Conservation (phyloP, 2,329 filamentous ascomycete species). For the Incumbomyces delicatus region DNA sequence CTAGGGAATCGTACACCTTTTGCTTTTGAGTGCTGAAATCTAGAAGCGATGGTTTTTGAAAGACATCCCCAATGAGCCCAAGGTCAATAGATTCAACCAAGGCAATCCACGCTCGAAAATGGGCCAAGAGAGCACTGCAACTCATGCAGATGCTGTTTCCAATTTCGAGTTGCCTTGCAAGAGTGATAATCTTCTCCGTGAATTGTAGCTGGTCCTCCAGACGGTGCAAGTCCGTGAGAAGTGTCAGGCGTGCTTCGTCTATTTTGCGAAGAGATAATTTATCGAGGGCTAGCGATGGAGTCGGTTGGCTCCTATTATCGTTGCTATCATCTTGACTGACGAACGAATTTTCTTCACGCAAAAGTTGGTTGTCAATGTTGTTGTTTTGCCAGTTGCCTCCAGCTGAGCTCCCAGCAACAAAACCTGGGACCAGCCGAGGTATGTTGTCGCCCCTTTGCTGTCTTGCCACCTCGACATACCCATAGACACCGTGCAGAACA, state of each 20-base stretch:
- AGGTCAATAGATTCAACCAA: constrained; percentile 89
- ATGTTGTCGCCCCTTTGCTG: constrained; percentile 91
- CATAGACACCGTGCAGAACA: constrained; percentile 84
- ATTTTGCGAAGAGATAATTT: constrained; percentile 68
- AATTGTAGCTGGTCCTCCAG: constrained; percentile 74
- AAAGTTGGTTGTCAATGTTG: constrained; percentile 53
- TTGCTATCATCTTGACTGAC: constrained; percentile 68
- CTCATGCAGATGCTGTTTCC: constrained; percentile 73
- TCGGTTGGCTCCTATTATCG: constrained; percentile 53
- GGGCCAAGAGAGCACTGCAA: constrained; percentile 71
- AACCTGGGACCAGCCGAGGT: constrained; percentile 83
- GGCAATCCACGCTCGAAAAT: constrained; percentile 81
- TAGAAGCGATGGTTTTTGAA: constrained; percentile 73
- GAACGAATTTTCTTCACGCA: constrained; percentile 56
- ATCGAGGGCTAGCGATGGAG: constrained; percentile 66
- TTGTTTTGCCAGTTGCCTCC: constrained; percentile 81
- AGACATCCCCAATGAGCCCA: constrained; percentile 62
- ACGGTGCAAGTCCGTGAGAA: constrained; percentile 76
- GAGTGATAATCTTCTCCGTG: constrained; percentile 71
- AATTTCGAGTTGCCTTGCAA: constrained; percentile 66
- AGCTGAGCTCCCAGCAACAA: constrained; percentile 71
- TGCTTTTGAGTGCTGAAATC: constrained; percentile 91
- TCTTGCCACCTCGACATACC: constrained; percentile 89
- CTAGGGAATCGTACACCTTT: constrained; percentile 83
- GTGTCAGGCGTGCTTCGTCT: constrained; percentile 73